A percentile compares a stretch with the other conserved stretches of the same genome.
phyloP scores from a whole-genome alignment of 2,329 filamentous ascomycete genomes.

The Diaporthe batatas region DNA sequence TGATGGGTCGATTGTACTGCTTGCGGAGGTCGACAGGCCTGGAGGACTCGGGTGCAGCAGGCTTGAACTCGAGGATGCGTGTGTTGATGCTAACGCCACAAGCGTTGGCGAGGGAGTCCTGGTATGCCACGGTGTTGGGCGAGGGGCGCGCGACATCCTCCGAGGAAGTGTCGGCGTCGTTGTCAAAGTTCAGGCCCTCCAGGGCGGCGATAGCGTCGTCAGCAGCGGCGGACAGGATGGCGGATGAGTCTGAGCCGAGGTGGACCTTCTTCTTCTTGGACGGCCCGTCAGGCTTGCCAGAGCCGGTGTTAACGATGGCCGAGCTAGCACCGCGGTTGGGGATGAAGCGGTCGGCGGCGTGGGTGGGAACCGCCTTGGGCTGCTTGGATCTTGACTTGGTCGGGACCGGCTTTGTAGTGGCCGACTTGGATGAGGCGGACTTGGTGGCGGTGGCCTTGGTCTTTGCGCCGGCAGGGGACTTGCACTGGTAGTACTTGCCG shows the following conservation, averaged over 20 bases:
- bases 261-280: conserved; percentile 82
- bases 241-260: conserved; percentile 77
- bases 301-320: conserved; percentile 83
- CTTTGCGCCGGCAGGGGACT: conserved; percentile 67
- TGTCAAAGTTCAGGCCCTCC: conserved; percentile 82
- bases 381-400: conserved; percentile 75
- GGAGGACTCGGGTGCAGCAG: conserved; percentile 95
- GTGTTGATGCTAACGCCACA: conserved; percentile 95
- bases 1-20: conserved; percentile 97
- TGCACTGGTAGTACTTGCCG: conserved; percentile 72
- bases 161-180: conserved; percentile 71
- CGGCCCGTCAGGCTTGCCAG: conserved; percentile 81
- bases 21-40: conserved; percentile 98
- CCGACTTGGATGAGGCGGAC: conserved; percentile 58
- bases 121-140: conserved; percentile 90
- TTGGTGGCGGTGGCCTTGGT: conserved; percentile 61
- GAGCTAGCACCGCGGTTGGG: conserved; percentile 93
- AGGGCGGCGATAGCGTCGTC: conserved; percentile 86
- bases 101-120: conserved; percentile 89
- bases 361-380: conserved; percentile 87
- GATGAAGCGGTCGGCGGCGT: conserved; percentile 92
- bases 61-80: conserved; percentile 98
- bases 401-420: conserved; percentile 51
- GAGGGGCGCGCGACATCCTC: conserved; percentile 79
- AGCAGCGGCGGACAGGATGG: conserved; percentile 81